Evolutionary conservation across 2,329 filamentous ascomycete species (phyloP), one percentile per base, ranked within the genome.

Genomic region (Clarireedia hainanense): DNA sequence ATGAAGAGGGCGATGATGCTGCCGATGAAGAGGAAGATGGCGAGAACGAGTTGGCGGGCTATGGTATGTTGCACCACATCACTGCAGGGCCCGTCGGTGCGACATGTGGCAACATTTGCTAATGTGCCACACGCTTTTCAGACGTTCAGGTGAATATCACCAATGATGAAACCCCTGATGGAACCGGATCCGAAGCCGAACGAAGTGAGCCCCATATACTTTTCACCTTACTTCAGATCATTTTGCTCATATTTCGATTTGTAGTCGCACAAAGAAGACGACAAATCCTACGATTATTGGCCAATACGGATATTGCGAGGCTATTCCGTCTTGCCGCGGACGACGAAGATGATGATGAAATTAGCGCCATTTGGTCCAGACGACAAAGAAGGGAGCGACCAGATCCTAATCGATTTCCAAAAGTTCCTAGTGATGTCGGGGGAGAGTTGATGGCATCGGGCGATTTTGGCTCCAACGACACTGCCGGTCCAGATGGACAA

Each of bases 401-500:
- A n/a, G 78, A 83, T 57, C 77, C 77, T 2, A 71, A 83, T 59
- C 74, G 81, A 46, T 91, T 91, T 58, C 89, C 91, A n/a, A 88
- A 88, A 64, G 83, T 96, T 0, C 92, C 92, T 0, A 96, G 86
- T 65, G 83, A 88, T 10, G 78, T 83, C 59, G 92, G 94, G 6
- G 76, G 72, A 49, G 81, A 86, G 63, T 74, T 97, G 59, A 96
- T 97, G 91, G 77, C 82, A 40, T 86, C 85, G 30, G 92, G 92
- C 1, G 76, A 75, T 2, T 97, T 96, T 72, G 92, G 92, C 36
- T 76, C 77, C 17, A 86, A 84, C 56, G 79, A 86, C 46, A 72
- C 76, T 56, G 74, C 75, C 63, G 75, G 74, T 61, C 20, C 36
- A 14, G 15, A 39, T 47, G 70, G 47, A 64, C 57, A 49, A 12